Evolutionary conservation across 164 flowering plant genomes (phyloP).

Genomic region (Tinospora cordifolia): DNA sequence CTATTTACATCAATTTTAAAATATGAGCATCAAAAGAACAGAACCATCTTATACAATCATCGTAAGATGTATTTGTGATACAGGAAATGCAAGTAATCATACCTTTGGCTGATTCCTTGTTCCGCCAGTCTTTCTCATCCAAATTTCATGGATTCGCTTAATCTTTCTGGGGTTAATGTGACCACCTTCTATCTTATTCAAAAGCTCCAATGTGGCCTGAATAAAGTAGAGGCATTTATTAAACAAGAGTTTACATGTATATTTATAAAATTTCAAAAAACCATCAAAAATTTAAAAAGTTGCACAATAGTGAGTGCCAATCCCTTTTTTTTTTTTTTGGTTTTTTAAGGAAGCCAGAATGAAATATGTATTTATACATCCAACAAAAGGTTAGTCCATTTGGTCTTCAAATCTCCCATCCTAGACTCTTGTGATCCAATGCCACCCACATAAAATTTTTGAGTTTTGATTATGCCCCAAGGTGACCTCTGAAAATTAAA

Average conservation of each 20-base stretch:
- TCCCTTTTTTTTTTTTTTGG: too few species aligned
- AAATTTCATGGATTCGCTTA: slow-evolving; percentile 37
- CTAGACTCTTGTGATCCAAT: too few species aligned
- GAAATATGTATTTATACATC: too few species aligned
- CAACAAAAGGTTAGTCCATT: too few species aligned
- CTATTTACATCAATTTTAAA: too few species aligned
- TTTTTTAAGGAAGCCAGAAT: too few species aligned
- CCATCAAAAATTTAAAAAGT: background rate
- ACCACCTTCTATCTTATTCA: slow-evolving; percentile 21
- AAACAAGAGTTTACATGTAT: background rate
- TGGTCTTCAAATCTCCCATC: too few species aligned
- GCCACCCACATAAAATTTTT: too few species aligned
- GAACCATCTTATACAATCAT: background rate
- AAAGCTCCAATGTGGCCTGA: slow-evolving; percentile 56
- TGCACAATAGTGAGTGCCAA: background rate
- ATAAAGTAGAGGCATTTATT: background rate
- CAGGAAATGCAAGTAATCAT: slow-evolving; percentile 7
- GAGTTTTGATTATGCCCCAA: too few species aligned
- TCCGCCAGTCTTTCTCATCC: slow-evolving; percentile 45
- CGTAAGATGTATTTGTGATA: too few species aligned
- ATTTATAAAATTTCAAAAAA: background rate
- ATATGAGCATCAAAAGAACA: background rate
- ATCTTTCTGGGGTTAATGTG: slow-evolving; percentile 20
- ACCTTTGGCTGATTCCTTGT: slow-evolving; percentile 34
- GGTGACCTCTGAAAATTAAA: too few species aligned